These are phyloP conservation scores for Rachicladosporium sp. DNA, from an alignment of 2,329 filamentous ascomycete genomes.

Conservation along the genomic window DNA sequence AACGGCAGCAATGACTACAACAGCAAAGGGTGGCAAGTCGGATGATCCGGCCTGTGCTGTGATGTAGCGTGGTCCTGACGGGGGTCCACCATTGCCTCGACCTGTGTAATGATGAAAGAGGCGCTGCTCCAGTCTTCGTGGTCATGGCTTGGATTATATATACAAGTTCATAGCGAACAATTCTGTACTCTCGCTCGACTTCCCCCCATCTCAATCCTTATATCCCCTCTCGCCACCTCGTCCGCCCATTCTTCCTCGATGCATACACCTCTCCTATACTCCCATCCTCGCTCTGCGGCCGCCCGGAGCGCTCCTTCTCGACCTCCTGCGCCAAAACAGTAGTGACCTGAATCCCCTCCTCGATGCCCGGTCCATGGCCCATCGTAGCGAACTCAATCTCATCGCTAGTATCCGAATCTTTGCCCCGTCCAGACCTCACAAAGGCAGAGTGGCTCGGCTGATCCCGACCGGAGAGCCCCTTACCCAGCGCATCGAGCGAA, in stretches of 20 bases:
- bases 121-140: too few species aligned
- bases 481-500: background rate
- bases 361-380: background rate
- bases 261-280: constrained; percentile 4
- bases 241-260: background rate
- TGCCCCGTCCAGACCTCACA: background rate
- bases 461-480: background rate
- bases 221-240: too few species aligned
- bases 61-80: constrained; percentile 7
- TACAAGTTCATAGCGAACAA: too few species aligned
- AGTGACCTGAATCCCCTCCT: constrained; percentile 11
- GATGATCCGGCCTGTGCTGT: constrained; percentile 28
- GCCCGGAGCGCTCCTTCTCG: constrained; percentile 3
- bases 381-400: constrained; percentile 2
- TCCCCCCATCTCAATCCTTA: too few species aligned
- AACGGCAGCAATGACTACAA: constrained; percentile 47
- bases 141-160: too few species aligned
- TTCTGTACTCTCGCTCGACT: too few species aligned
- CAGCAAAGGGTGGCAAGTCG: constrained; percentile 39
- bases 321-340: constrained; percentile 12
- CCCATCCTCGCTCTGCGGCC: constrained; percentile 6
- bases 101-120: too few species aligned
- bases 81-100: too few species aligned
- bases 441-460: background rate
- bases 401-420: background rate